phyloP scores from a whole-genome alignment of 257 asterid species.

The Solanum tacnaense region DNA sequence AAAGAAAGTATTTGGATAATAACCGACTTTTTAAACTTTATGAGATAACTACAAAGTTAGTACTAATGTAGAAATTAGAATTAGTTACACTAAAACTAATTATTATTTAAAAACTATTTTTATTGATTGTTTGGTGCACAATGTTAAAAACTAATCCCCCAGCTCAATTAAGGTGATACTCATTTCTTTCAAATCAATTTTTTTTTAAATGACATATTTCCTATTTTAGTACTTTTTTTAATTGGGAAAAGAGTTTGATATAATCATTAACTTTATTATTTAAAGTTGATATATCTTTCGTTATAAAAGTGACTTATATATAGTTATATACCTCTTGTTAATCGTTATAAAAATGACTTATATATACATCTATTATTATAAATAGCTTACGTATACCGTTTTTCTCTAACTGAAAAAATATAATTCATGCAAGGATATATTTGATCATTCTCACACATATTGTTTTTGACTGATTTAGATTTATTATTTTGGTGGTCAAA shows the following conservation, averaged over 20 bases:
- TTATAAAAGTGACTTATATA: too few species aligned
- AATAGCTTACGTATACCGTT: not conserved
- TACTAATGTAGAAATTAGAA: not conserved
- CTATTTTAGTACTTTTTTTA: too few species aligned
- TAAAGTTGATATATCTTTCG: fast-evolving
- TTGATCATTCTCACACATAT: not conserved
- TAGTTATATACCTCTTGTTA: too few species aligned
- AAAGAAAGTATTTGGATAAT: not conserved
- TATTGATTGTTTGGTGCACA: not conserved
- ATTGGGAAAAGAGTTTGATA: not conserved
- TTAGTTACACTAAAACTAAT: too few species aligned
- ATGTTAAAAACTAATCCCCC: not conserved
- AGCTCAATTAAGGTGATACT: not conserved
- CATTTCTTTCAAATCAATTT: too few species aligned
- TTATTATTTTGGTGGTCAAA: too few species aligned
- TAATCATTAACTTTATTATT: too few species aligned
- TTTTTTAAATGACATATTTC: too few species aligned
- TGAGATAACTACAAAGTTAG: not conserved
- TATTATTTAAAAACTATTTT: too few species aligned
- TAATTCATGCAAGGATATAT: too few species aligned
- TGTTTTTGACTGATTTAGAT: too few species aligned
- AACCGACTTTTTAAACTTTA: not conserved
- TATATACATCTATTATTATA: too few species aligned
- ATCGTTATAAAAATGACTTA: not conserved
- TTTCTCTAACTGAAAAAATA: not conserved